A percentile compares a stretch with the other conserved stretches of the same genome.
Evolutionary conservation across 2,329 filamentous ascomycete species (phyloP).

Genomic region (Penicillium italicum): DNA sequence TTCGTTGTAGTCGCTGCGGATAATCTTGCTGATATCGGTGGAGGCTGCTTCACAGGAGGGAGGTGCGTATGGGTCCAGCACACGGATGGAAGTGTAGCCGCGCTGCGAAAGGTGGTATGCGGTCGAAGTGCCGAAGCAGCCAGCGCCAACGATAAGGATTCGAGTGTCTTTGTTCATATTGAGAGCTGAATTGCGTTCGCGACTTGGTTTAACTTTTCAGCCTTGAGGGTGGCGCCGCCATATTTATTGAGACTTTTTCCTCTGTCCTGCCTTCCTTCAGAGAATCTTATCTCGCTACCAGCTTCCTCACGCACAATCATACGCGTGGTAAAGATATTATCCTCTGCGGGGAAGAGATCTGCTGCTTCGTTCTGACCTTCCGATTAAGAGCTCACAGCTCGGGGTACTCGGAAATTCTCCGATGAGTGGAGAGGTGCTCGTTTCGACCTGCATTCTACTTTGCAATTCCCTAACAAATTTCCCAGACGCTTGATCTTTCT

Average conservation of each 20-base stretch:
- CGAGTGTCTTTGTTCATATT: slow-evolving; percentile 2
- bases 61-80: slow-evolving; percentile 8
- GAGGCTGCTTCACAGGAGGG: slow-evolving; percentile 20
- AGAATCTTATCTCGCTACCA: neutral
- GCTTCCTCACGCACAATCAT: neutral
- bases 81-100: slow-evolving; percentile 5
- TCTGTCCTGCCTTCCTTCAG: neutral
- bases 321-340: neutral
- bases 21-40: slow-evolving; percentile 23
- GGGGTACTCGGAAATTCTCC: neutral
- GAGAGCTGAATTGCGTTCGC: neutral
- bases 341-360: neutral
- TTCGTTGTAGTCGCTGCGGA: slow-evolving; percentile 22
- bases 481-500: neutral
- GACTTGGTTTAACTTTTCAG: neutral
- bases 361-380: slow-evolving; percentile 7
- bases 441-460: neutral
- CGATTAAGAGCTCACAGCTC: neutral
- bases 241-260: slow-evolving; percentile 8
- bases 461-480: neutral
- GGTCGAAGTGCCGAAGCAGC: slow-evolving; percentile 11
- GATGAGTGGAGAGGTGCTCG: neutral
- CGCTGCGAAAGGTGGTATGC: slow-evolving; percentile 12
- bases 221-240: neutral
- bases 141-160: slow-evolving; percentile 11